Base-by-base conservation (phyloP, 1,139 yeast genomes). In the Protomyces inouyei region DNA sequence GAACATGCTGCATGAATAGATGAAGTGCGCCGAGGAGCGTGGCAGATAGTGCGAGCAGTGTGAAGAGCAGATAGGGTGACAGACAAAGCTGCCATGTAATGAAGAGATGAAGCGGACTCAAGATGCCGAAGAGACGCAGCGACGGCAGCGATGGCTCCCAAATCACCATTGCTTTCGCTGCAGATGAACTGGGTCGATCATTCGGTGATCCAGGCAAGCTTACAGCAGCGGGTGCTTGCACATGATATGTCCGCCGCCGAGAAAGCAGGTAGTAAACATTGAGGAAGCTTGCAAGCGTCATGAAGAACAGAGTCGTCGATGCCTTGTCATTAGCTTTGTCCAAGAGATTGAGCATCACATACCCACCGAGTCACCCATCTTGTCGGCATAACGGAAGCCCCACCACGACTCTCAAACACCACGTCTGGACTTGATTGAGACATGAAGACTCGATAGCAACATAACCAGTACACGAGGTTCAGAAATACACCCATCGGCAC, bases 121-220 rank as follows among this genome's bases (percentile, higher is more conserved):
- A 84, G 0, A 83, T 75, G 5, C 83, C 76, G 38, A 82, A 78
- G 12, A 82, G 73, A 57, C 76, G 74, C 5, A 85, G 75, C 35
- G 78, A 76, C 70, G 84, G 83, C 65, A 77, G 76, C 0, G 85
- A 78, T 0, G 89, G 89, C 43, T 77, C 75, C 90, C 90, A 85
- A 9, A 56, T 55, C 1, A 14, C 43, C 14, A 37, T 12, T n/a
- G 16, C 43, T n/a, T 37, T n/a, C 4, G 16, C 16, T n/a, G 43
- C 16, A 14, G 43, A 37, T 37, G 43, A 37, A n/a, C 43, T 37
- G 5, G 52, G 52, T 10, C 23, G 25, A 46, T 5, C 32, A 10
- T 46, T 4, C 52, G 25, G 32, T 2, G 52, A 14, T 3, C n/a
- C 25, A 28, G 32, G 32, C 32, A 28, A 28, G 32, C 32, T 28